phyloP scores from a whole-genome alignment of 768 basidiomycete species.

The Tubosaeta sp. region DNA sequence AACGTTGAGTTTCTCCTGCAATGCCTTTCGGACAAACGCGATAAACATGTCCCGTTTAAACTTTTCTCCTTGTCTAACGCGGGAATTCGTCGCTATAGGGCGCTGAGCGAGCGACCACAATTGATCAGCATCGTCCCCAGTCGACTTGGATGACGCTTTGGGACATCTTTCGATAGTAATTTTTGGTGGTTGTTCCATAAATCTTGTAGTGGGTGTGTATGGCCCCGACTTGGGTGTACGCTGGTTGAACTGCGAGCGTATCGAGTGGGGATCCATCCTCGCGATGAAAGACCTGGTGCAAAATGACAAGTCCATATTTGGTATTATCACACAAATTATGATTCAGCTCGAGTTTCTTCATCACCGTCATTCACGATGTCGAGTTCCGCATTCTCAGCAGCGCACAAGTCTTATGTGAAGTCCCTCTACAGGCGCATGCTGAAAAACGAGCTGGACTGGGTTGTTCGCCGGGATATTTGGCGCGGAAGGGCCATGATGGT shows the following conservation, averaged over 20 bases:
- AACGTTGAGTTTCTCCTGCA: conserved; percentile 70
- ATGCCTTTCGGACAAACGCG: conserved; percentile 75
- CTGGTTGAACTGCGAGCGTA: conserved; percentile 70
- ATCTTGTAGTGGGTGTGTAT: conserved; percentile 39
- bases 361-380: conserved; percentile 39
- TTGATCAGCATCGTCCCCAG: conserved; percentile 6
- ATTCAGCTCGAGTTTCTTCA: not conserved
- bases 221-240: conserved; percentile 68
- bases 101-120: conserved; percentile 31
- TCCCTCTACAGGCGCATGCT: conserved; percentile 87
- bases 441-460: conserved; percentile 89
- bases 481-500: conserved; percentile 80
- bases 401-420: conserved; percentile 83
- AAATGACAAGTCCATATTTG: conserved; percentile 9
- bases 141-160: conserved; percentile 34
- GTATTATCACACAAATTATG: conserved; percentile 14
- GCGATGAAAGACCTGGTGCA: not conserved
- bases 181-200: conserved; percentile 41
- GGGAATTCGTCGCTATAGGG: conserved; percentile 75
- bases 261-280: conserved; percentile 76
- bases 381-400: conserved; percentile 59
- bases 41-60: conserved; percentile 81
- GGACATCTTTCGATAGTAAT: conserved; percentile 42
- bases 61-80: conserved; percentile 73
- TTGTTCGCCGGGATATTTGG: conserved; percentile 81